Base-by-base conservation (phyloP, 2,329 filamentous ascomycete genomes). In the Cercospora berteroae region DNA sequence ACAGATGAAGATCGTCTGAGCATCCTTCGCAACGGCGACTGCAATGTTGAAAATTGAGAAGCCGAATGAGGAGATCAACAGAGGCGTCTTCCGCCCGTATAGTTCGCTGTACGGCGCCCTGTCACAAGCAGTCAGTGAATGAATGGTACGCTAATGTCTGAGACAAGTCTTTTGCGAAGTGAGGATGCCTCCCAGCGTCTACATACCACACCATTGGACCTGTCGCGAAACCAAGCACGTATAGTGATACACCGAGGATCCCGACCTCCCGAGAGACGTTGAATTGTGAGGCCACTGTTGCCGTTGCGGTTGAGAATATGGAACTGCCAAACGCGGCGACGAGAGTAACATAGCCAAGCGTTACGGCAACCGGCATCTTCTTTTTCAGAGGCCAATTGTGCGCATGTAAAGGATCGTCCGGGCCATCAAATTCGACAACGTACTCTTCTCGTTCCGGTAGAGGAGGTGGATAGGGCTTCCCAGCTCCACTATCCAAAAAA, bases 301-400 rank as follows among this genome's bases (percentile, higher is more conserved):
- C 64, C 27, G 80, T 79, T 1, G 83, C 84, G 1, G 81, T 77
- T 9, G 79, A 81, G 64, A 76, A 76, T 18, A 77, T 71, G 4
- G 75, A 72, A 63, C 81, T 80, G 71, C 94, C 80, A 55, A 88
- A 86, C 1, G 92, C 94, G 74, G 90, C 83, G 76, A 71, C 86
- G 73, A 93, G 82, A 18, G 91, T 92, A 5, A 89, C 91, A 74
- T 88, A 92, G 8, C 88, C 90, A 50, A 93, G 81, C 73, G 93
- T 89, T 44, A 84, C 83, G 18, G 88, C 87, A 0, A 89, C 92
- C 85, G 72, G 58, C 12, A 76, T 58, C 87, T 97, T 97, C 82
- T 92, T 94, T 76, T 82, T 86, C 64, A 91, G 75, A 0, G 91
- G 85, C 93, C 93, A 97, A 77, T 97, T 97, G 80, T 94, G 91